Evolutionary conservation across 805 yeast genomes (phyloP).

Genomic region (Candida railenensis): DNA sequence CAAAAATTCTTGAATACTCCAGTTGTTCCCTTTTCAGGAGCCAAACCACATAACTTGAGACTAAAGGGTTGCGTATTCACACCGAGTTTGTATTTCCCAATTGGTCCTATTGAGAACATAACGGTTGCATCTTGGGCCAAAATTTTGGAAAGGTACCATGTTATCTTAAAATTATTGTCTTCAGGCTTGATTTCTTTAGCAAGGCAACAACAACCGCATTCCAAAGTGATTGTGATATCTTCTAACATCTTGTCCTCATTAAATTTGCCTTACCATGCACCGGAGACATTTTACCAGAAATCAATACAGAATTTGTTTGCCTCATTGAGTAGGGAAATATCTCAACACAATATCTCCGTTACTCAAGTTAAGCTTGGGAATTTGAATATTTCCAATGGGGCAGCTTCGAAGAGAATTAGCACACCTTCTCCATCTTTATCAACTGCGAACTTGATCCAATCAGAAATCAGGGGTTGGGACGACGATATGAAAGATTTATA

Average conservation of each 20-base stretch:
- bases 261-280: constrained; percentile 60
- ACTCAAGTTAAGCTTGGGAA: constrained; percentile 43
- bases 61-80: constrained; percentile 67
- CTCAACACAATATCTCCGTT: constrained; percentile 32
- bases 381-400: constrained; percentile 27
- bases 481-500: constrained; percentile 33
- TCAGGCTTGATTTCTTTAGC: constrained; percentile 56
- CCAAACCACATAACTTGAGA: constrained; percentile 52
- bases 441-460: constrained; percentile 23
- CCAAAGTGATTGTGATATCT: constrained; percentile 48
- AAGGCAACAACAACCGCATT: constrained; percentile 43
- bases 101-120: constrained; percentile 66
- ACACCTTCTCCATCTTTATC: constrained; percentile 9
- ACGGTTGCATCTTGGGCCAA: constrained; percentile 51
- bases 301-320: constrained; percentile 39
- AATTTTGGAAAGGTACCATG: constrained; percentile 43
- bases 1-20: constrained; percentile 49
- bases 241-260: constrained; percentile 58
- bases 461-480: constrained; percentile 41
- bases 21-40: constrained; percentile 59
- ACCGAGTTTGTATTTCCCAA: constrained; percentile 67
- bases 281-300: constrained; percentile 56
- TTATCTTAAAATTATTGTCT: constrained; percentile 51
- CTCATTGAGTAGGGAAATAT: constrained; percentile 33
- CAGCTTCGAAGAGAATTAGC: constrained; percentile 16